Evolutionary conservation across 306 rosid genomes (phyloP).

Genomic region (Crataegus laevigata): DNA sequence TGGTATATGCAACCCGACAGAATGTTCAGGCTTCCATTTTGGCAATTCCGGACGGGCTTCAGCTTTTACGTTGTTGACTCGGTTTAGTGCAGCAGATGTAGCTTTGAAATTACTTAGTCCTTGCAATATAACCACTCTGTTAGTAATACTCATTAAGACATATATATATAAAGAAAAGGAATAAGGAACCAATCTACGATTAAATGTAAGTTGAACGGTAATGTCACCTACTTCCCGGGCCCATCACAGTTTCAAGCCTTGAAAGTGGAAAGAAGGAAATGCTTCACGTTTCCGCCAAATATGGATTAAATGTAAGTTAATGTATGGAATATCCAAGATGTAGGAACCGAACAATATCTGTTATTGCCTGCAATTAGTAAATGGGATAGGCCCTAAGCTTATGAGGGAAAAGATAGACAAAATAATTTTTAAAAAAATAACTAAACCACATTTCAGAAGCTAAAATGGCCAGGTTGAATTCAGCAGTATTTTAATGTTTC

Average conservation of each 20-base stretch:
- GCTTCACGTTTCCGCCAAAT: not conserved
- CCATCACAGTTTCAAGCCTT: not conserved
- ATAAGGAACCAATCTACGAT: not conserved
- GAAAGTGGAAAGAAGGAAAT: not conserved
- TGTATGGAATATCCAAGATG: not conserved
- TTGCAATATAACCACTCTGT: conserved; percentile 31
- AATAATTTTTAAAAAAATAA: not conserved
- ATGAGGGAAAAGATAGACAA: not conserved
- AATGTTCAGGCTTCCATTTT: conserved; percentile 32
- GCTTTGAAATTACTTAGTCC: conserved; percentile 65
- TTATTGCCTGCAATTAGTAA: not conserved
- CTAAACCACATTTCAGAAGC: not conserved
- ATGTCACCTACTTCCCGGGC: not conserved
- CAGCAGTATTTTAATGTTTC: not conserved
- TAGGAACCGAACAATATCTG: not conserved
- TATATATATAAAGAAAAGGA: conserved; percentile 2
- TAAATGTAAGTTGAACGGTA: not conserved
- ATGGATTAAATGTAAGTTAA: not conserved
- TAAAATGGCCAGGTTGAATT: not conserved
- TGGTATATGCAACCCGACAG: conserved; percentile 22
- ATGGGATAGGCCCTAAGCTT: not conserved
- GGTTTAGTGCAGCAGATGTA: conserved; percentile 47
- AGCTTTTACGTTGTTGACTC: conserved; percentile 37
- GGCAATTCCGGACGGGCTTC: conserved; percentile 24
- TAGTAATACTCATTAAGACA: conserved; percentile 6